These are phyloP conservation scores for Mycena polygramma DNA, from an alignment of 768 basidiomycete genomes.

Conservation along the genomic window DNA sequence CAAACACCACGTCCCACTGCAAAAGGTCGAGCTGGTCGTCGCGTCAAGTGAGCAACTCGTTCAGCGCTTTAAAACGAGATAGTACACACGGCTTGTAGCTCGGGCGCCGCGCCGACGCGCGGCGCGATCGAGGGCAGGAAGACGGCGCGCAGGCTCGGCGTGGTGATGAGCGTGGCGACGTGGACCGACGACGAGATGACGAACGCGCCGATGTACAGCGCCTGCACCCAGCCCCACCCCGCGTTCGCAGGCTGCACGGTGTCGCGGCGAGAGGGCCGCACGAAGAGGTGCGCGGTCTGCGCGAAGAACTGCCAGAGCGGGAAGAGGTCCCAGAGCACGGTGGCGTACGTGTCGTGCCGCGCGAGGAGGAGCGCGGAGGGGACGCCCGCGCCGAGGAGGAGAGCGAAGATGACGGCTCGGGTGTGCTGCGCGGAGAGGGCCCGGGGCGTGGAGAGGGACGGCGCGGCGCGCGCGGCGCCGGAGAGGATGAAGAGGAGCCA, in stretches of 20 bases:
- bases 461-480: conserved; percentile 40
- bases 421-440: conserved; percentile 60
- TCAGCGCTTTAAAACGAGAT: neutral
- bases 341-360: conserved; percentile 56
- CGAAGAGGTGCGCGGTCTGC: conserved; percentile 51
- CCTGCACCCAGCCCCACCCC: conserved; percentile 45
- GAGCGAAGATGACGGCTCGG: conserved; percentile 66
- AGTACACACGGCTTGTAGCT: conserved; percentile 40
- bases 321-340: conserved; percentile 68
- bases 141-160: conserved; percentile 43
- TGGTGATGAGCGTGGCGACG: conserved; percentile 54
- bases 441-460: conserved; percentile 7
- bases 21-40: conserved; percentile 52
- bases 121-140: conserved; percentile 53
- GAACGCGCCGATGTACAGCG: conserved; percentile 55
- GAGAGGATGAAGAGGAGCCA: conserved; percentile 60
- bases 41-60: conserved; percentile 9
- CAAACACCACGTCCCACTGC: conserved; percentile 65
- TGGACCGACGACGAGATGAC: conserved; percentile 59
- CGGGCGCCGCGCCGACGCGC: conserved; percentile 42
- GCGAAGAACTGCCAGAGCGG: conserved; percentile 62
- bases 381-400: conserved; percentile 59
- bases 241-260: neutral
- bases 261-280: conserved; percentile 42
- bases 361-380: conserved; percentile 62